A percentile compares a stretch with the other conserved stretches of the same genome.
phyloP scores from a whole-genome alignment of 495 filamentous ascomycete species.

The Margaritispora aquatica region DNA sequence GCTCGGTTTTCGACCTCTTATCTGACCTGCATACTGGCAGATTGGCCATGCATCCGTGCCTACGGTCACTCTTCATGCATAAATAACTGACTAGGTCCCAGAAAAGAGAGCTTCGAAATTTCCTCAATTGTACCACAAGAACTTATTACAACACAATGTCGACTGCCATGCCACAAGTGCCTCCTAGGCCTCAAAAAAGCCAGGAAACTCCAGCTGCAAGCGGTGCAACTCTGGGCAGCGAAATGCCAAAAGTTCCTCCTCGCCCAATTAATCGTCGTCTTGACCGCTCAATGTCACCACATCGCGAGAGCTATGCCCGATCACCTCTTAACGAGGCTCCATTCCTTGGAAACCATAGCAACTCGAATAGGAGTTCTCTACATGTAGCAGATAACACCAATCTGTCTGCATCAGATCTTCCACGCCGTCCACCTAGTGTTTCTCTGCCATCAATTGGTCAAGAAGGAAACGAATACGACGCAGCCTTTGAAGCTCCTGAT shows the following conservation, averaged over 20 bases:
- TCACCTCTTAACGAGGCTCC: slow-evolving; percentile 72
- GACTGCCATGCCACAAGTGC: slow-evolving; percentile 45
- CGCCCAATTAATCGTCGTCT: slow-evolving; percentile 58
- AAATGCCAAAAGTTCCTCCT: slow-evolving; percentile 57
- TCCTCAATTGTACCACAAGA: neutral
- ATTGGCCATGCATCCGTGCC: slow-evolving; percentile 10
- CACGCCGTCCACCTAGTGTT: slow-evolving; percentile 58
- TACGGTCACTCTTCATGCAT: neutral
- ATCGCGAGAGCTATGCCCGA: slow-evolving; percentile 69
- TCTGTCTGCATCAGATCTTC: slow-evolving; percentile 39
- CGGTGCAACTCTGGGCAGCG: slow-evolving; percentile 11
- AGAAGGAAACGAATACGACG: slow-evolving; percentile 84
- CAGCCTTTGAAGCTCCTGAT: slow-evolving; percentile 37
- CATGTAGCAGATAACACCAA: slow-evolving; percentile 38
- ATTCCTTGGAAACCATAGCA: slow-evolving; percentile 29
- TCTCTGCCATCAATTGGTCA: slow-evolving; percentile 82
- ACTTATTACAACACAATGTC: slow-evolving; percentile 36
- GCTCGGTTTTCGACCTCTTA: neutral
- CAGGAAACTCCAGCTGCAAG: slow-evolving; percentile 32
- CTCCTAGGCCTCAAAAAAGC: slow-evolving; percentile 54
- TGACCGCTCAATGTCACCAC: slow-evolving; percentile 74
- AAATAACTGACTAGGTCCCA: slow-evolving; percentile 10
- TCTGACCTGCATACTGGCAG: neutral
- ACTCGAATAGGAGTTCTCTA: slow-evolving; percentile 28
- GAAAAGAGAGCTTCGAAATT: slow-evolving; percentile 1